Conservation (phyloP, 169 alveolate genomes). For the Plasmodium reichenowi region DNA sequence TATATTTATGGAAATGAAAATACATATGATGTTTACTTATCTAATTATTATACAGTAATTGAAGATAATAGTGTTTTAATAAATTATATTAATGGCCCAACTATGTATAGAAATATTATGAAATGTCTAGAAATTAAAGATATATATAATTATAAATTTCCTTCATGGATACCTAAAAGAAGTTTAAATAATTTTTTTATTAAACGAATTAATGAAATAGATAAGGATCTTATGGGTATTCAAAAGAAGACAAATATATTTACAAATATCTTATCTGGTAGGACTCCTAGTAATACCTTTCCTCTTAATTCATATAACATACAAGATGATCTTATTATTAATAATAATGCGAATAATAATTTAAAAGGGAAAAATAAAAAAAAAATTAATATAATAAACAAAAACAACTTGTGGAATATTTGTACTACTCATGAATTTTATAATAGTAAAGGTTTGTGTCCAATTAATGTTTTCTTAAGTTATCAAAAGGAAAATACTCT, state of each 20-base stretch:
- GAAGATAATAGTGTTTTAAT: constrained; percentile 61
- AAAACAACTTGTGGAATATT: background rate
- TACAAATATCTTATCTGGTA: background rate
- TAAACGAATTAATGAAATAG: constrained; percentile 41
- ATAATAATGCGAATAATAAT: constrained; percentile 15
- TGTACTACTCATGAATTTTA: background rate
- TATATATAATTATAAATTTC: constrained; percentile 33
- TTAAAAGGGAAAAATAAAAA: background rate
- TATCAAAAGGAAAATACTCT: background rate
- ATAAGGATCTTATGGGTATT: constrained; percentile 5
- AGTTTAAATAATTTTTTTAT: constrained; percentile 57
- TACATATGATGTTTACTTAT: constrained; percentile 65
- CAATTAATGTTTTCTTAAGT: background rate
- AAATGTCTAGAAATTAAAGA: constrained; percentile 61
- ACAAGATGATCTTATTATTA: background rate
- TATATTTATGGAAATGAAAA: constrained; percentile 67
- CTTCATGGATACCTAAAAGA: constrained; percentile 76
- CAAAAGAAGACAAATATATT: background rate
- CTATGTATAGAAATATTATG: constrained; percentile 72
- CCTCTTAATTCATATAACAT: background rate
- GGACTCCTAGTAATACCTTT: background rate
- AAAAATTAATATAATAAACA: background rate
- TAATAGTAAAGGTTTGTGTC: background rate
- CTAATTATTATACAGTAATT: constrained; percentile 47
- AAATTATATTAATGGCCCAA: constrained; percentile 55